Evolutionary conservation across 176 grass and related monocot genomes (phyloP).

Genomic region (Avena insularis): DNA sequence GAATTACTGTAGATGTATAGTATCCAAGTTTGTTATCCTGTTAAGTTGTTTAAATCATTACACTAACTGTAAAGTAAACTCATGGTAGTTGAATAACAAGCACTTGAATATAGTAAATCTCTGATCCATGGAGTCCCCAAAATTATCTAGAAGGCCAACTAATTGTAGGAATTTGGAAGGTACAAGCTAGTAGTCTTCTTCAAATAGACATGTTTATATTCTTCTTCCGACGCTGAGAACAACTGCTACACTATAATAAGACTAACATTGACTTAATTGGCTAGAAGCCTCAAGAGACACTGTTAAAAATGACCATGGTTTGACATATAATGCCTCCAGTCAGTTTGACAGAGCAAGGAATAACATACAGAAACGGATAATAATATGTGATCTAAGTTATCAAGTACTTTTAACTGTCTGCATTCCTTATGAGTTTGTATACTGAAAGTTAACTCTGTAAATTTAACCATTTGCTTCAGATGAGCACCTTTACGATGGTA

Average conservation of each 20-base stretch:
- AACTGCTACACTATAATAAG: neutral
- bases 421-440: constrained; percentile 31
- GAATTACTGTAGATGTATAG: neutral
- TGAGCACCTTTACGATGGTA: constrained; percentile 99
- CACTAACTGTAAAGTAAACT: constrained; percentile 15
- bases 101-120: constrained; percentile 21
- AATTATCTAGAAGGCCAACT: neutral
- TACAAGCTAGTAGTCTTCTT: neutral
- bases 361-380: constrained; percentile 17
- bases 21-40: constrained; percentile 32
- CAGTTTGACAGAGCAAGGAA: constrained; percentile 27
- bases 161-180: neutral
- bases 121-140: neutral
- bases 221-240: neutral
- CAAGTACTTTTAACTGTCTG: neutral
- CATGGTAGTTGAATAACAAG: neutral
- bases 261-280: neutral
- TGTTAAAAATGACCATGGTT: neutral
- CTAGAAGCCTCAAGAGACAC: constrained; percentile 3
- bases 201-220: neutral
- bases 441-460: constrained; percentile 13
- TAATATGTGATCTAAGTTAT: neutral
- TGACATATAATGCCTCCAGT: neutral
- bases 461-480: constrained; percentile 58
- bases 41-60: constrained; percentile 9